Evolutionary conservation across 306 rosid species (phyloP).

Genomic region (Bauhinia variegata): DNA sequence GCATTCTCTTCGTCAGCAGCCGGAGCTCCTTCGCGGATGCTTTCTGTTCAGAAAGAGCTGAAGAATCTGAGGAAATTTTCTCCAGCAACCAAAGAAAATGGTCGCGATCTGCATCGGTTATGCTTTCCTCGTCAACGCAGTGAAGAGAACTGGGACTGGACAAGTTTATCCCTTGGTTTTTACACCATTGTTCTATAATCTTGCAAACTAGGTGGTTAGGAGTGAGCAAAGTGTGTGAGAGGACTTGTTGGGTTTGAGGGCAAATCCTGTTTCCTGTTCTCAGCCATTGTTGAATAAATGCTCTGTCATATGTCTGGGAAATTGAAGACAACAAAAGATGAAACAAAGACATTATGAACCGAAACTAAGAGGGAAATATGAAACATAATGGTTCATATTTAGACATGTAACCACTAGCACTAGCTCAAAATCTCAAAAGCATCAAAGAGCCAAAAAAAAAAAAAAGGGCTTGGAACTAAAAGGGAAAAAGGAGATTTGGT

Average conservation of each 20-base stretch:
- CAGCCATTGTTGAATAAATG: conserved; percentile 75
- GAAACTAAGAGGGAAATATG: background rate
- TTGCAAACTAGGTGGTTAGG: conserved; percentile 78
- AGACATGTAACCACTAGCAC: conserved; percentile 1
- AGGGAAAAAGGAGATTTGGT: conserved; percentile 11
- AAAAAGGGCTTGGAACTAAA: conserved; percentile 27
- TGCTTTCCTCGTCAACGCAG: conserved; percentile 52
- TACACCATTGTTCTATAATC: conserved; percentile 77
- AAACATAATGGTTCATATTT: conserved; percentile 25
- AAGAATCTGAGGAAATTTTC: conserved; percentile 51
- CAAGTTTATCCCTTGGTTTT: conserved; percentile 64
- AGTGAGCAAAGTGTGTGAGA: conserved; percentile 71
- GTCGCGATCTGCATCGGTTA: conserved; percentile 60
- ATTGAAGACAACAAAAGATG: conserved; percentile 29
- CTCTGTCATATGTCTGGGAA: conserved; percentile 83
- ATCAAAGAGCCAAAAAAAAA: conserved; percentile 30
- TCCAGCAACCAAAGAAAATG: conserved; percentile 63
- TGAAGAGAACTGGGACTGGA: conserved; percentile 52
- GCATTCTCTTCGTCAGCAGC: conserved; percentile 31
- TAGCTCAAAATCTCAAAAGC: conserved; percentile 22
- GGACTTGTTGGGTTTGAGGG: conserved; percentile 79
- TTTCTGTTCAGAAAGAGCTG: conserved; percentile 45
- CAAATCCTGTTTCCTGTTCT: conserved; percentile 81
- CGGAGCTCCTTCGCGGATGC: conserved; percentile 64
- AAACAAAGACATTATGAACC: background rate